Base-by-base conservation (phyloP, 1,139 yeast genomes). In the Yamadazyma songkhlaensis region DNA sequence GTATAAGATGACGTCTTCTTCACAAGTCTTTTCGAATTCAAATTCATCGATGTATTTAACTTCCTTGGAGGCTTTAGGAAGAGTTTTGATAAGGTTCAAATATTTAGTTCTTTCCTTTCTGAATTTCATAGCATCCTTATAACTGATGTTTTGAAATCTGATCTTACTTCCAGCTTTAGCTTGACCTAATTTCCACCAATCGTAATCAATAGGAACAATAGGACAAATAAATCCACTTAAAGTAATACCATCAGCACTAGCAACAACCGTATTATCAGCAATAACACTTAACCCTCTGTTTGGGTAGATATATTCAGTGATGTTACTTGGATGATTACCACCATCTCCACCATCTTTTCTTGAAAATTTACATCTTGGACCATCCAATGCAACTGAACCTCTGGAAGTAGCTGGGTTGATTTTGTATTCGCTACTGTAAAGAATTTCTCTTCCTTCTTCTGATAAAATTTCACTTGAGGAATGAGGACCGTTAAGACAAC, bases 161-260 rank as follows among this genome's bases (percentile, higher is more conserved):
- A 60, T 38, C 7, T 38, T 36, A 28, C 57, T 46, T 15, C 55
- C 58, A 28, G 55, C 48, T 6, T 50, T 51, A 22, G 59, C 63
- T 42, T 59, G 64, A 5, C 65, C 66, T 40, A 57, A 49, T 37
- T 59, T 60, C 64, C 66, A 60, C 51, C 56, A 59, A 38, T 60
- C 66, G 11, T 44, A 51, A 33, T 49, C 49, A 14, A 42, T 42
- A 2, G 64, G 62, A 21, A 56, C 60, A 11, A 57, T 44, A 29
- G 58, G 41, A 45, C 63, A 58, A 1, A 54, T 45, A 38, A 60
- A 60, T 5, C 66, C 66, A 15, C 62, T 55, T 31, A 60, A 44
- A 3, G 66, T 60, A 13, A 57, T 62, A 23, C 66, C 66, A 44
- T 60, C 66, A 3, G 41, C 35, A 4, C 39, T 38, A 2, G 41